These are phyloP conservation scores for Ustilago crameri DNA, from an alignment of 1,284 basidiomycete genomes.

Conservation along the genomic window DNA sequence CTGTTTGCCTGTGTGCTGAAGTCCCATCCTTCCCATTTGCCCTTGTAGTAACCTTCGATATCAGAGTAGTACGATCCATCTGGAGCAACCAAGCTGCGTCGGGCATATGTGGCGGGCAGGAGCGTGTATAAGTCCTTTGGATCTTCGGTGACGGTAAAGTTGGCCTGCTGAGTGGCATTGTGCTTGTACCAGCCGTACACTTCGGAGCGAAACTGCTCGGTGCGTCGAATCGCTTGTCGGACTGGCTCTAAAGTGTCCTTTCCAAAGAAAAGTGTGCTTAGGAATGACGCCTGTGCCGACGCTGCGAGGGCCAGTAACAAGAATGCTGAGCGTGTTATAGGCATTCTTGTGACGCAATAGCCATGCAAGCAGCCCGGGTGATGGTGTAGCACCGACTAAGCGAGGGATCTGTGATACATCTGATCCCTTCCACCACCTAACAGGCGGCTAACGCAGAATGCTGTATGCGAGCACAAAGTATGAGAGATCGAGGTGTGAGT, in stretches of 20 bases:
- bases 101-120: conserved; percentile 16
- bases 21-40: conserved; percentile 43
- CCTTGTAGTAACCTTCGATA: conserved; percentile 45
- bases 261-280: conserved; percentile 24
- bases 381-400: not conserved
- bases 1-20: conserved; percentile 27
- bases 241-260: conserved; percentile 37
- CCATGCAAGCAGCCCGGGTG: not conserved
- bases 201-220: conserved; percentile 28
- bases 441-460: too few relatives aligned
- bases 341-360: not conserved
- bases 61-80: conserved; percentile 38
- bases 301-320: conserved; percentile 4
- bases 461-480: too few relatives aligned
- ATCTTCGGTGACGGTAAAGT: conserved; percentile 36
- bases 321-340: not conserved
- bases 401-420: too few relatives aligned
- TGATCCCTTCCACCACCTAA: too few relatives aligned
- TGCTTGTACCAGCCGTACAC: conserved; percentile 35
- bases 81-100: conserved; percentile 8
- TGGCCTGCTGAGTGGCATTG: conserved; percentile 35
- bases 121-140: conserved; percentile 22
- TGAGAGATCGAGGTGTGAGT: too few relatives aligned
- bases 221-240: conserved; percentile 22
- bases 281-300: conserved; percentile 8